Evolutionary conservation across 805 yeast genomes (phyloP).

Genomic region (Myxozyma mucilagina): DNA sequence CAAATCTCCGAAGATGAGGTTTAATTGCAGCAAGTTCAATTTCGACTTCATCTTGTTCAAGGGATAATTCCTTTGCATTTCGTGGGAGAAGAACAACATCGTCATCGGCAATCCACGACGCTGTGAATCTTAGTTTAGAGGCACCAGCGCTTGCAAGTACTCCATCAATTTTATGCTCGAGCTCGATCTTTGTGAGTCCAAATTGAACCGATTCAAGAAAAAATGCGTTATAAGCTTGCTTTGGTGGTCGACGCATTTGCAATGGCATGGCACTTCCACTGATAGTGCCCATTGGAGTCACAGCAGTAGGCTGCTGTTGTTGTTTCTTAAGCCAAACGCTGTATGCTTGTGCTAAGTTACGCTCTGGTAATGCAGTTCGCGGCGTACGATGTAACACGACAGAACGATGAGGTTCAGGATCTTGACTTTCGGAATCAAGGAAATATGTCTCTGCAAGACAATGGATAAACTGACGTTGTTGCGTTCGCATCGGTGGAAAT

Average conservation of each 20-base stretch:
- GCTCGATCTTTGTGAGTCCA: slow-evolving; percentile 24
- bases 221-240: slow-evolving; percentile 27
- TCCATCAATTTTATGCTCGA: slow-evolving; percentile 20
- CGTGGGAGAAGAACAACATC: slow-evolving; percentile 25
- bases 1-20: slow-evolving; percentile 11
- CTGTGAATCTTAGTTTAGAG: slow-evolving; percentile 13
- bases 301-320: neutral
- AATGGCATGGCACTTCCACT: slow-evolving; percentile 11
- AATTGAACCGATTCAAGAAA: slow-evolving; percentile 22
- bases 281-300: neutral
- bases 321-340: slow-evolving; percentile 1
- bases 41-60: slow-evolving; percentile 17
- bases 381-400: slow-evolving; percentile 54
- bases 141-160: neutral
- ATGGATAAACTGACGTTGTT: slow-evolving; percentile 71
- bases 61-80: neutral
- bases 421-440: slow-evolving; percentile 71
- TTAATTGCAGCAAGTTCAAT: slow-evolving; percentile 18
- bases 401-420: slow-evolving; percentile 74
- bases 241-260: slow-evolving; percentile 7
- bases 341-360: slow-evolving; percentile 26
- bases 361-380: slow-evolving; percentile 22
- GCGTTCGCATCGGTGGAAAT: slow-evolving; percentile 71
- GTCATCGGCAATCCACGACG: slow-evolving; percentile 30
- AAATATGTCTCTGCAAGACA: slow-evolving; percentile 61